Base-by-base conservation (phyloP, 768 basidiomycete species). In the Boletellus emodensis region DNA sequence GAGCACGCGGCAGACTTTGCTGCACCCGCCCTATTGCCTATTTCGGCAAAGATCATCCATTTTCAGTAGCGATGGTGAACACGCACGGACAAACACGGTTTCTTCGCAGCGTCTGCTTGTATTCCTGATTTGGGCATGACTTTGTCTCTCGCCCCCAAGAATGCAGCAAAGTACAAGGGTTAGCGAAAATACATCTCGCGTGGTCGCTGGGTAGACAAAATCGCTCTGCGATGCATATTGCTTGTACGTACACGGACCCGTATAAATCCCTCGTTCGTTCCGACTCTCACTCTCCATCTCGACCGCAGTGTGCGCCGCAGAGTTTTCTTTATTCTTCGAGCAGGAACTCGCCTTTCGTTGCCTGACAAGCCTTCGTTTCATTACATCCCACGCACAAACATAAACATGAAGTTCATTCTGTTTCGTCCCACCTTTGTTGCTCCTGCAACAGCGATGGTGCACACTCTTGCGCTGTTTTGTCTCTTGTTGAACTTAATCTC, bases 91-190 rank as follows among this genome's bases (percentile, higher is more conserved):
- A 61, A 59, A 49, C 20, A 44, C 18, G 7, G 49, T 45, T 32
- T 40, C 40, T 24, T 9, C 32, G 46, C 38, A 40, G 53, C 61
- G 45, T 37, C 51, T 13, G 53, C 50, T 68, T 66, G 58, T 67
- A 55, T 55, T 65, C 64, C 63, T 13, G 32, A 63, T 67, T 67
- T 67, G 58, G 64, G 3, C 49, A 54, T 63, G 13, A 44, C 35
- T 38, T 65, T 67, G 62, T 65, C n/a, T 18, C 13, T 41, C 12
- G 6, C 15, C 24, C 24, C 24, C 24, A 41, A 26, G 28, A 24
- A 13, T 18, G 12, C 36, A 3, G 8, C 14, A 12, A 15, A 6
- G 5, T 24, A 24, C 24, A 24, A 24, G 24, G 24, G 24, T 6
- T 3, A 3, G 24, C 24, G 24, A 24, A 6, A 24, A 24, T 6